Percentiles rank a stretch among this genome's conserved stretches.
These are phyloP conservation scores for Candolleomyces efflorescens DNA, from an alignment of 768 basidiomycete species.

Conservation along the genomic window DNA sequence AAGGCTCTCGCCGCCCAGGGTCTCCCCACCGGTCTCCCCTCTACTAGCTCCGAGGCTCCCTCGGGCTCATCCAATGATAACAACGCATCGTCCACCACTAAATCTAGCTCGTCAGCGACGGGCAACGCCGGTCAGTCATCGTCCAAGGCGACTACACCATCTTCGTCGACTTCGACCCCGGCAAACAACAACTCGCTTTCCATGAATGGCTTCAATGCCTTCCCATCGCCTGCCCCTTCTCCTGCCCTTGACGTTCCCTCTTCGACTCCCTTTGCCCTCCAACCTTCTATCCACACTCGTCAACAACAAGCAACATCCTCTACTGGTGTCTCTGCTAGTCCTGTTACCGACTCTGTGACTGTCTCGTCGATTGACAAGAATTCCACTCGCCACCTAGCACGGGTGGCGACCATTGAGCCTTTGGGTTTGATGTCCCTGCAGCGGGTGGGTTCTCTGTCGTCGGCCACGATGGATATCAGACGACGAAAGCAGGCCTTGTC, in stretches of 20 bases:
- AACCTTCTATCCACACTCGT: conserved; percentile 34
- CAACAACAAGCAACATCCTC: conserved; percentile 27
- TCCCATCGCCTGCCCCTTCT: conserved; percentile 41
- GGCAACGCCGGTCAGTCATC: conserved; percentile 17
- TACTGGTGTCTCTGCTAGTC: conserved; percentile 20
- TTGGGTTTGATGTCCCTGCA: conserved; percentile 78
- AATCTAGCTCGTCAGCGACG: conserved; percentile 17
- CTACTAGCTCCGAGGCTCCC: conserved; percentile 12
- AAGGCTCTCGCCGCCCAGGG: conserved; percentile 71
- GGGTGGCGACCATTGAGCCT: conserved; percentile 82
- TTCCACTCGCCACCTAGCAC: conserved; percentile 97
- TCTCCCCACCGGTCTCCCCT: conserved; percentile 42
- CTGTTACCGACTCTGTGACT: conserved; percentile 16
- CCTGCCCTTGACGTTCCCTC: conserved; percentile 28
- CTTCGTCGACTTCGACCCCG: conserved; percentile 22
- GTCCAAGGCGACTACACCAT: conserved; percentile 11
- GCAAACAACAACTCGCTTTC: conserved; percentile 23
- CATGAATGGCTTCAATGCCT: conserved; percentile 24
- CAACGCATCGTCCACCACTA: conserved; percentile 15
- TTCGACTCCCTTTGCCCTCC: conserved; percentile 21
- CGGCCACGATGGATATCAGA: conserved; percentile 10
- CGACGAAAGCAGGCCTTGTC: conserved; percentile 6
- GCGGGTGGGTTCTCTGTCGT: conserved; percentile 61
- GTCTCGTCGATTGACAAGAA: conserved; percentile 31
- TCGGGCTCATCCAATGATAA: conserved; percentile 8